Conservation (phyloP, 805 yeast genomes). For the Pichia scutulata region DNA sequence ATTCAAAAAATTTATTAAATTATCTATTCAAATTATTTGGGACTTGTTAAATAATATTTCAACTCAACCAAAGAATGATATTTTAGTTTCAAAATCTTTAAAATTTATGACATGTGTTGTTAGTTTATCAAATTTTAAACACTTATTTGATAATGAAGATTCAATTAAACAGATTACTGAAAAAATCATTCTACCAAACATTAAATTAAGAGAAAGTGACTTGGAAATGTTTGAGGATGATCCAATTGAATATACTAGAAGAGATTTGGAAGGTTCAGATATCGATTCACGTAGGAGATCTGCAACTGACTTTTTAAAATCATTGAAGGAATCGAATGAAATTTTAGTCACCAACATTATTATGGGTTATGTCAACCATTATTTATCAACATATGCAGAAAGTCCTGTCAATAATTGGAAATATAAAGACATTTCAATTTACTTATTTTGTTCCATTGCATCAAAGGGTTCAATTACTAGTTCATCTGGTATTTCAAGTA, state of each 20-base stretch:
- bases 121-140: constrained; percentile 56
- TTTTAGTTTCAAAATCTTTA: constrained; percentile 73
- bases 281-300: constrained; percentile 87
- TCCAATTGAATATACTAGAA: constrained; percentile 85
- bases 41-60: constrained; percentile 58
- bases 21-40: constrained; percentile 82
- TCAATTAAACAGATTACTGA: constrained; percentile 70
- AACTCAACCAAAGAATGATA: constrained; percentile 70
- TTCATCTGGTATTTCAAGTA: constrained; percentile 76
- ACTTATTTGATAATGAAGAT: constrained; percentile 52
- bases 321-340: constrained; percentile 73
- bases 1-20: constrained; percentile 67
- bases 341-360: constrained; percentile 66
- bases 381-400: constrained; percentile 45
- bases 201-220: constrained; percentile 77
- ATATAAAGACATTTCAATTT: constrained; percentile 78
- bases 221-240: constrained; percentile 95
- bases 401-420: constrained; percentile 61
- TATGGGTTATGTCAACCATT: constrained; percentile 61
- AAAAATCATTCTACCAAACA: constrained; percentile 82
- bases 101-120: constrained; percentile 78
- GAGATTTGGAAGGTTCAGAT: constrained; percentile 94
- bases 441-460: constrained; percentile 81
- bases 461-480: constrained; percentile 79
- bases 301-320: constrained; percentile 86